These are phyloP conservation scores for Sclerospora graminicola DNA, from an alignment of 352 stramenopile species.

Conservation along the genomic window DNA sequence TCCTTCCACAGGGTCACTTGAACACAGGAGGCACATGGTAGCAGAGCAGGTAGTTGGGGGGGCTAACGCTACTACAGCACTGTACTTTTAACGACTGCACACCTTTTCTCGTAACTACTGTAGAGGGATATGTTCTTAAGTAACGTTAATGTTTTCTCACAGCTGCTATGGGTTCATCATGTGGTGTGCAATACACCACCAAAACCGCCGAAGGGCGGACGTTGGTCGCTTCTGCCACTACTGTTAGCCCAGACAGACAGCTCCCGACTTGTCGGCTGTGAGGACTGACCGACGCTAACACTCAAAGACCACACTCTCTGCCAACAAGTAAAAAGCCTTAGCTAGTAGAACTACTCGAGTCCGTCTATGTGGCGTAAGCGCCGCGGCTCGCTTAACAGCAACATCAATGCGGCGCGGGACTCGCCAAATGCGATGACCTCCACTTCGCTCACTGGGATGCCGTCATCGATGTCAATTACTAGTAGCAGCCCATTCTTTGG, in stretches of 20 bases:
- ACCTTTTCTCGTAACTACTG: too few species aligned
- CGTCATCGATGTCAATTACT: conserved; percentile 30
- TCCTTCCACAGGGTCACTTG: conserved; percentile 50
- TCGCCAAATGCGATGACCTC: conserved; percentile 21
- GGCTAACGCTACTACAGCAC: neutral
- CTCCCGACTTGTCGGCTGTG: neutral
- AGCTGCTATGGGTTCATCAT: too few species aligned
- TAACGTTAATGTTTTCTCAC: too few species aligned
- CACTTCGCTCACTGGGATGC: conserved; percentile 28
- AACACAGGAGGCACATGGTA: conserved; percentile 60
- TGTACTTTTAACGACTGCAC: too few species aligned
- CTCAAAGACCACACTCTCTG: conserved; percentile 4
- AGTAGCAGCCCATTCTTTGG: conserved; percentile 40
- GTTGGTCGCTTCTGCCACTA: too few species aligned
- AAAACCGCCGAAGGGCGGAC: conserved; percentile 1
- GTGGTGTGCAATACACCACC: too few species aligned
- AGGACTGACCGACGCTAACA: neutral
- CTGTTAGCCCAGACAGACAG: neutral
- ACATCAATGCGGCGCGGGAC: conserved; percentile 21
- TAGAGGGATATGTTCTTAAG: too few species aligned
- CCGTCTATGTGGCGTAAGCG: conserved; percentile 44
- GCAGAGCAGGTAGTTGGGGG: neutral
- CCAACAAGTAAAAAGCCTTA: conserved; percentile 1
- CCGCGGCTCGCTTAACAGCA: conserved; percentile 34
- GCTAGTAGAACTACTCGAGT: neutral